These are phyloP conservation scores for Coniosporium apollinis DNA, from an alignment of 495 filamentous ascomycete species.

Conservation along the genomic window DNA sequence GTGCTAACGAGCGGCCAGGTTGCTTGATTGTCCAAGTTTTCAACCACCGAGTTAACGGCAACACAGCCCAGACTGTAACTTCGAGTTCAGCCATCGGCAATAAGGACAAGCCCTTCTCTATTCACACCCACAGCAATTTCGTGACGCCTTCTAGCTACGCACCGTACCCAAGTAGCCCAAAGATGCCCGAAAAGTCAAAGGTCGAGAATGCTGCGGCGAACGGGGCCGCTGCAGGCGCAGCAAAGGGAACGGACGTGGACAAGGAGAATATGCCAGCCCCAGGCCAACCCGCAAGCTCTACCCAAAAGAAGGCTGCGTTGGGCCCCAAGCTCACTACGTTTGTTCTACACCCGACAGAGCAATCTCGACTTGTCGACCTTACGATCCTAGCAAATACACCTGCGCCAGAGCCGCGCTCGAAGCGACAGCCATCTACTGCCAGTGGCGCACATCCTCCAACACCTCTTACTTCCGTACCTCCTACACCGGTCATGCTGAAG, in stretches of 20 bases:
- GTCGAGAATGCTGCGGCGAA: constrained; percentile 14
- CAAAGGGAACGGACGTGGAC: constrained; percentile 22
- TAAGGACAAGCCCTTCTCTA: constrained; percentile 52
- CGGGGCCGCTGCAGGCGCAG: constrained; percentile 22
- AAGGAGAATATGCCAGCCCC: constrained; percentile 35
- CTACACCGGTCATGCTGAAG: constrained; percentile 34
- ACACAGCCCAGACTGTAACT: constrained; percentile 35
- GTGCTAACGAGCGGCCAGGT: constrained; percentile 25
- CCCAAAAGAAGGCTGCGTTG: constrained; percentile 29
- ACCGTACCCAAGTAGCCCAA: constrained; percentile 45
- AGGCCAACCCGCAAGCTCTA: constrained; percentile 26
- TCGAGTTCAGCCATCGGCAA: constrained; percentile 36
- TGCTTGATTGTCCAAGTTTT: constrained; percentile 87
- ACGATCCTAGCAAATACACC: constrained; percentile 59
- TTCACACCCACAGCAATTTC: constrained; percentile 79
- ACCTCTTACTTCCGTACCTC: constrained; percentile 42
- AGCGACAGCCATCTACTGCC: constrained; percentile 17
- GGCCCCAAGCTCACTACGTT: constrained; percentile 56
- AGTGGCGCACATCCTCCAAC: constrained; percentile 41
- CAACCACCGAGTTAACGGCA: constrained; percentile 55
- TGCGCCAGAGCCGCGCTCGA: constrained; percentile 30
- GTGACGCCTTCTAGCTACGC: constrained; percentile 77
- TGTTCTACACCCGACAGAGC: constrained; percentile 71
- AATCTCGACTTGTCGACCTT: constrained; percentile 57
- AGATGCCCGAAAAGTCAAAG: constrained; percentile 7